A percentile compares a stretch with the other conserved stretches of the same genome.
Conservation (phyloP, 306 rosid genomes). For the Dryas drummondii region DNA sequence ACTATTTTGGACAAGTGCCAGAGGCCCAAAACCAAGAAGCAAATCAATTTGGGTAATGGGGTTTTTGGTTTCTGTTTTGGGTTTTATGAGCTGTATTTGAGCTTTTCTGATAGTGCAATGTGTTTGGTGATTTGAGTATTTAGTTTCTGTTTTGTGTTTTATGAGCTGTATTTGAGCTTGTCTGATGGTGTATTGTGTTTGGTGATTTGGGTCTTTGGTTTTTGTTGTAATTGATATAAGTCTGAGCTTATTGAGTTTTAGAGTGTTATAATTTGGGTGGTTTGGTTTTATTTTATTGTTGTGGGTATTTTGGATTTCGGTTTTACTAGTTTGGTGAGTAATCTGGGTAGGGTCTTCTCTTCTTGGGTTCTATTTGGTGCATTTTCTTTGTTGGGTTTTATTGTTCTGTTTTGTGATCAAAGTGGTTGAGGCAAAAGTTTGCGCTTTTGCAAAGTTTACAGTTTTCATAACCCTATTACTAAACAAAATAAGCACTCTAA, state of each 20-base stretch:
- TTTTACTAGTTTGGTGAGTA: neutral
- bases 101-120: neutral
- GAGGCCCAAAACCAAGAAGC: constrained; percentile 64
- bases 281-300: neutral
- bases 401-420: neutral
- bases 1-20: constrained; percentile 54
- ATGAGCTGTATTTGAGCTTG: neutral
- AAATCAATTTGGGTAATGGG: constrained; percentile 76
- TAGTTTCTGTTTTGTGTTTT: neutral
- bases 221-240: neutral
- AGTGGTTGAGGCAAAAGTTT: neutral
- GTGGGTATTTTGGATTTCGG: neutral
- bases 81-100: neutral
- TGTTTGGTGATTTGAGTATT: neutral
- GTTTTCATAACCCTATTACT: neutral
- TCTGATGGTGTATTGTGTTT: neutral
- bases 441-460: neutral
- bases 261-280: neutral
- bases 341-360: neutral
- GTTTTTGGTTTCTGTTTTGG: neutral
- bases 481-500: neutral
- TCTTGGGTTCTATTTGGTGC: neutral
- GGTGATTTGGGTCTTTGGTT: constrained; percentile 15
- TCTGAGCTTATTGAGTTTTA: neutral
- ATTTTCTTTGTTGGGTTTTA: neutral